Evolutionary conservation across 208 protist genomes (phyloP), one percentile per base, ranked within the genome.

Genomic region (Acanthamoeba sp.): DNA sequence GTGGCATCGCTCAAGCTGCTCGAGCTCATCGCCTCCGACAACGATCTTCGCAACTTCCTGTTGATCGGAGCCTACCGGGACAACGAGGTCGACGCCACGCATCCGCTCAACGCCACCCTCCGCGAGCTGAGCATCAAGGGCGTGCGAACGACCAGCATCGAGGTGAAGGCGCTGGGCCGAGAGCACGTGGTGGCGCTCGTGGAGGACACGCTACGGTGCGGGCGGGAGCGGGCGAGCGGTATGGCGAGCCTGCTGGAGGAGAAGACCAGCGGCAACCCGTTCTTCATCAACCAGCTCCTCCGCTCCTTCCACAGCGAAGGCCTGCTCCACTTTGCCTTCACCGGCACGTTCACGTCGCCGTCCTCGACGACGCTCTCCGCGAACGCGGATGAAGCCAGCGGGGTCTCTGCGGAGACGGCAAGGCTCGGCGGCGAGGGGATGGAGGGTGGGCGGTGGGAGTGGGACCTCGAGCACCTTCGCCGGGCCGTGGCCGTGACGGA

Each of bases 201-300:
- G 16, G 66, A 80, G 57, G 88, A 93, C 62, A 93, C 88, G 66
- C 66, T 93, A 36, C 38, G 88, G 20, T 69, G 57, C 38, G 34
- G 71, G 0, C 59, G 29, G 18, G 62, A 93, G 62, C 57, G 66
- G 48, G 88, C 66, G 34, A 48, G 42, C 38, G 62, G 36, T 14
- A 55, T 94, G 45, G 90, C 90, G 3, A 9, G 52, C 2, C 62
- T 94, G 27, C 66, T 94, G 9, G 45, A 87, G 38, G 50, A 84
- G 32, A 80, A 85, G 66, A 94, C 90, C 34, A 42, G 64, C 48
- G 90, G 90, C 9, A 94, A 94, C 36, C 90, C 90, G 82, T 94
- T 94, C 69, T 94, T 94, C 52, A 66, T 94, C 73, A 87, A 57
- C 22, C 90, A 94, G 90, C 90, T 94, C 24, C 90, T 94, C 5